Evolutionary conservation across 2,329 filamentous ascomycete genomes (phyloP), one percentile per base, ranked within the genome.

Genomic region (Macroventuria anomochaeta): DNA sequence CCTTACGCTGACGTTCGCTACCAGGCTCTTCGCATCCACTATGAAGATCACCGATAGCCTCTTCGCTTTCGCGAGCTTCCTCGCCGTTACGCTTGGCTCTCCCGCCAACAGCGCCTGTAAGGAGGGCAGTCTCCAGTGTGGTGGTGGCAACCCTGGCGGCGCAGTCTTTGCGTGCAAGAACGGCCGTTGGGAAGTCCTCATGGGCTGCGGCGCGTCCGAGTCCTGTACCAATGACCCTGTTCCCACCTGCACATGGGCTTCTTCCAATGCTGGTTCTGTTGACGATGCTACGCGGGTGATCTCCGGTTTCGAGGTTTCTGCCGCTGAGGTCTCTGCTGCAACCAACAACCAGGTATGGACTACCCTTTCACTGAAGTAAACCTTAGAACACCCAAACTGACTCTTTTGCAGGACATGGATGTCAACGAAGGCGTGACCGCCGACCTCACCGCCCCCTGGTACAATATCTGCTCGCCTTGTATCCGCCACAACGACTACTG

Each of bases 121-220:
- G 26, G 36, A 46, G 7, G 37, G 36, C 4, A 5, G 10, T 3
- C 17, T 44, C 13, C 11, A 53, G 31, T 53, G 39, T 11, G 47
- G 29, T 13, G 40, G 40, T 7, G 40, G 26, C 33, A 25, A 20
- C 18, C 39, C 47, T 38, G 40, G 33, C 20, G 40, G 47, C 2
- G 49, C 36, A 12, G 37, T 53, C 23, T 33, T 46, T 17, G 23
- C 11, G 6, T 53, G 49, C 49, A 40, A 40, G 23, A 25, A 33
- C 15, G 42, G 42, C 10, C 26, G 15, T 3, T 53, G 49, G 36
- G 36, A 40, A 5, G n/a, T 31, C 2, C 13, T 53, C n/a, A 23
- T 34, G 17, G 11, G 3, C 15, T 53, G 41, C 23, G 13, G 23
- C 11, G 6, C 36, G 3, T 10, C 3, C 12, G 33, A 52, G 21